Percentiles rank a stretch among this genome's conserved stretches.
Evolutionary conservation across 352 stramenopile genomes (phyloP).

Genomic region (Globisporangium irregulare): DNA sequence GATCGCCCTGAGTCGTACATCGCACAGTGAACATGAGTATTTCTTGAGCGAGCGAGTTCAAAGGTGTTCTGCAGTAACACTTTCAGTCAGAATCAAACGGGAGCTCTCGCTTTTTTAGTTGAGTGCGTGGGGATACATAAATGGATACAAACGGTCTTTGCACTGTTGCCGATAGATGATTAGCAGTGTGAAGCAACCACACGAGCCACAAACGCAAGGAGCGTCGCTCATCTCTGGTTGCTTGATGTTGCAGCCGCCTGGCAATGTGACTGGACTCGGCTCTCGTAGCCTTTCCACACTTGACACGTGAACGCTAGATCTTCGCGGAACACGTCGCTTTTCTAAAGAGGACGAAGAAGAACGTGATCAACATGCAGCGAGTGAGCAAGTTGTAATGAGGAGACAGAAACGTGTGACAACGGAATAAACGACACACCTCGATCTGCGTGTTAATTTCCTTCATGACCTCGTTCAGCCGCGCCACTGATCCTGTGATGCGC

Average conservation of each 20-base stretch:
- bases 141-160: background rate
- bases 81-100: background rate
- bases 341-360: constrained; percentile 28
- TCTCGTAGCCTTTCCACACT: constrained; percentile 85
- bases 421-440: constrained; percentile 45
- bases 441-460: constrained; percentile 86
- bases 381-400: background rate
- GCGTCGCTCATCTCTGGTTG: constrained; percentile 4
- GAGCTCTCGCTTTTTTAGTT: background rate
- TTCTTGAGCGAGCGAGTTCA: background rate
- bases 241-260: constrained; percentile 19
- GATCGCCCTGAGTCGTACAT: constrained; percentile 16
- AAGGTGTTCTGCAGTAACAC: background rate
- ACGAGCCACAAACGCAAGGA: background rate
- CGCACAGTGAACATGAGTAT: background rate
- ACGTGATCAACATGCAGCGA: background rate
- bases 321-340: constrained; percentile 73
- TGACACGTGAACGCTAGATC: constrained; percentile 72
- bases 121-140: background rate
- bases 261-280: constrained; percentile 73
- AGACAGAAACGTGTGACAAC: background rate
- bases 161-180: background rate
- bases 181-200: background rate
- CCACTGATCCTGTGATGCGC: constrained; percentile 74
- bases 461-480: constrained; percentile 74